Conservation (phyloP, 176 grass and related monocot genomes). For the Zoysia japonica region DNA sequence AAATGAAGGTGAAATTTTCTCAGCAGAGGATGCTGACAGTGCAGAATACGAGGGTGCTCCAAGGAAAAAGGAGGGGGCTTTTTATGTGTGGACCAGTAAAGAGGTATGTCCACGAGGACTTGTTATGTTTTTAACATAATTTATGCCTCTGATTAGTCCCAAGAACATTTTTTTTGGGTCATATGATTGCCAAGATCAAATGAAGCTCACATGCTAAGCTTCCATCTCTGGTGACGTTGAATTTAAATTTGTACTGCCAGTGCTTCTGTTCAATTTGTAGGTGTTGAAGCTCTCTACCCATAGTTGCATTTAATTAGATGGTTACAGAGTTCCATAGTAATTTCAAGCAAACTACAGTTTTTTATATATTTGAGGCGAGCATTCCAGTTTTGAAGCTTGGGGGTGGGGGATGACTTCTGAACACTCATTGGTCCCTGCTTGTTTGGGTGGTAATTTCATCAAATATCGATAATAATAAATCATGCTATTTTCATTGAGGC, state of each 20-base stretch:
- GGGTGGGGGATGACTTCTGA: background rate
- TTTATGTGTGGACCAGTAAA: conserved; percentile 87
- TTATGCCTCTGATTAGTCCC: background rate
- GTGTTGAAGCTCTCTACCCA: conserved; percentile 8
- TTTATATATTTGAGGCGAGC: background rate
- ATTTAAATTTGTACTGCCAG: background rate
- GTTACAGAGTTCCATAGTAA: background rate
- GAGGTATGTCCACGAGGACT: conserved; percentile 49
- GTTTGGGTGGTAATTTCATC: conserved; percentile 14
- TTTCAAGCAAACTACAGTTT: background rate
- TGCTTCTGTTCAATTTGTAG: background rate
- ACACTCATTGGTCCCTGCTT: conserved; percentile 13
- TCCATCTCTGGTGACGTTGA: conserved; percentile 5
- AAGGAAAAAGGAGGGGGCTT: conserved; percentile 87
- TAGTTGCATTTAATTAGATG: conserved; percentile 17
- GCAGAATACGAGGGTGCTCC: conserved; percentile 67
- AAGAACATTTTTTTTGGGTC: background rate
- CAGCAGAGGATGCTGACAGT: conserved; percentile 99
- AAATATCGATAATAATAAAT: conserved; percentile 28
- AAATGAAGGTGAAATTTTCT: conserved; percentile 86
- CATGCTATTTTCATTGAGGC: conserved; percentile 3
- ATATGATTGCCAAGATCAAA: background rate
- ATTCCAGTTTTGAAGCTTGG: background rate
- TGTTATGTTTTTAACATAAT: background rate
- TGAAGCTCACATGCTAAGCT: background rate